phyloP scores from a whole-genome alignment of 2,329 filamentous ascomycete species.

The Aspergillus clavatus region DNA sequence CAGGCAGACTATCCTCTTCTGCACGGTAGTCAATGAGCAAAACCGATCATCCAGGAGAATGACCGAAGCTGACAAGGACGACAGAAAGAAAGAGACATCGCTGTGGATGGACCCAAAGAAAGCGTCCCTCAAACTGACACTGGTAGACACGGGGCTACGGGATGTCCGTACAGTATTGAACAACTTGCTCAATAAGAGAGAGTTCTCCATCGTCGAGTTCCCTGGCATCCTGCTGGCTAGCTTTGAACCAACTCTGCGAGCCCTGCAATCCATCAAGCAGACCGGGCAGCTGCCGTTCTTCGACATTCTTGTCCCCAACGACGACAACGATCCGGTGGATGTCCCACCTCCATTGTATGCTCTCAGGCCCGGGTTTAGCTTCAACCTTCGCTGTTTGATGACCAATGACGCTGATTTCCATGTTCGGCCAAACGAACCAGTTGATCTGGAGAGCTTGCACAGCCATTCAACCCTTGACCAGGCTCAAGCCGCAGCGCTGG shows the following conservation, averaged over 20 bases:
- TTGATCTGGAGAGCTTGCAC: slow-evolving; percentile 8
- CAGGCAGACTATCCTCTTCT: slow-evolving; percentile 21
- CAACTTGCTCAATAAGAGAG: background rate
- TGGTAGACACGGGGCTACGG: background rate
- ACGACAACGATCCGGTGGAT: slow-evolving; percentile 8
- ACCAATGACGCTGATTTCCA: slow-evolving; percentile 12
- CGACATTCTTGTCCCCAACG: slow-evolving; percentile 33
- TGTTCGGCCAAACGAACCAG: slow-evolving; percentile 6
- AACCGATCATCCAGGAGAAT: slow-evolving; percentile 13
- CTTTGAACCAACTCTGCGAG: slow-evolving; percentile 53
- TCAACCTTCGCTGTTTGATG: slow-evolving; percentile 24
- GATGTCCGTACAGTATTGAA: background rate
- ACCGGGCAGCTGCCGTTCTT: slow-evolving; percentile 46
- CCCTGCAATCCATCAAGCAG: slow-evolving; percentile 50
- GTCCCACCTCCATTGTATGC: slow-evolving; percentile 51
- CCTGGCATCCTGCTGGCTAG: slow-evolving; percentile 54
- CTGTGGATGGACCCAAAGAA: background rate
- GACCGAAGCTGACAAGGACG: background rate
- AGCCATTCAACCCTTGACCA: slow-evolving; percentile 12
- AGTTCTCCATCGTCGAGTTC: slow-evolving; percentile 48
- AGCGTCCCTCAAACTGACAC: background rate
- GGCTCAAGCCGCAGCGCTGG: slow-evolving; percentile 13
- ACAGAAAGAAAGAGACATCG: background rate
- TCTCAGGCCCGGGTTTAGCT: slow-evolving; percentile 45
- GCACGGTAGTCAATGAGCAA: slow-evolving; percentile 14